phyloP scores from a whole-genome alignment of 345 rosid species.

The Gossypium herbaceum region DNA sequence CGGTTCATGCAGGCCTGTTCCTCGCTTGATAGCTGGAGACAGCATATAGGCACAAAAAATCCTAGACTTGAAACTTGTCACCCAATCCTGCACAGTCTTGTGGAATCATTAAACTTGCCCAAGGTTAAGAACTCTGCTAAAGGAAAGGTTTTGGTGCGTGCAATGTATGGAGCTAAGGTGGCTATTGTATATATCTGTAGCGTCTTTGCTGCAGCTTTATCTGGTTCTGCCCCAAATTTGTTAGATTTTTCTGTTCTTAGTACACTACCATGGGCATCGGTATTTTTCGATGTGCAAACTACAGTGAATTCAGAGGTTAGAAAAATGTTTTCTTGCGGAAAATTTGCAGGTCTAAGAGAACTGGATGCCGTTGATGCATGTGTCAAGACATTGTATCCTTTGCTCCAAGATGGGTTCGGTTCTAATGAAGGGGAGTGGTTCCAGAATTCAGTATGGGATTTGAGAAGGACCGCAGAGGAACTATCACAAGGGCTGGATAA shows the following conservation, averaged over 20 bases:
- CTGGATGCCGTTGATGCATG: conserved; percentile 53
- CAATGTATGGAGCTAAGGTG: conserved; percentile 85
- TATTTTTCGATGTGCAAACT: conserved; percentile 50
- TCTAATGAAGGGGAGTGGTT: conserved; percentile 34
- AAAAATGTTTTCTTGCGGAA: conserved; percentile 34
- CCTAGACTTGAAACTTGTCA: conserved; percentile 58
- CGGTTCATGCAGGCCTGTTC: conserved; percentile 49
- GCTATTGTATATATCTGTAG: conserved; percentile 69
- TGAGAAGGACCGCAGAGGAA: conserved; percentile 38
- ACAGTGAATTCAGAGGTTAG: conserved; percentile 49
- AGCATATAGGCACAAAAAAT: conserved; percentile 55
- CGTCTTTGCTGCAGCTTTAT: conserved; percentile 66
- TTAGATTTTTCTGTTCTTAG: conserved; percentile 46
- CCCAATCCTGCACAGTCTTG: conserved; percentile 52
- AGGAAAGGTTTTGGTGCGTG: conserved; percentile 86
- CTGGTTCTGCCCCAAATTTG: conserved; percentile 57
- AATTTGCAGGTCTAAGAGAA: conserved; percentile 51
- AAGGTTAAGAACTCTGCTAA: conserved; percentile 86
- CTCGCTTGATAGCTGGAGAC: conserved; percentile 77
- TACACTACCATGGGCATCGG: conserved; percentile 50
- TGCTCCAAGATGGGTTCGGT: conserved; percentile 53
- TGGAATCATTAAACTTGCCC: conserved; percentile 54
- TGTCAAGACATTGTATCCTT: conserved; percentile 58
- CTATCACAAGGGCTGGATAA: conserved; percentile 66
- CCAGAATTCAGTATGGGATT: conserved; percentile 32